Evolutionary conservation across 177 flowering plant genomes (phyloP).

Genomic region (Telopea speciosissima): DNA sequence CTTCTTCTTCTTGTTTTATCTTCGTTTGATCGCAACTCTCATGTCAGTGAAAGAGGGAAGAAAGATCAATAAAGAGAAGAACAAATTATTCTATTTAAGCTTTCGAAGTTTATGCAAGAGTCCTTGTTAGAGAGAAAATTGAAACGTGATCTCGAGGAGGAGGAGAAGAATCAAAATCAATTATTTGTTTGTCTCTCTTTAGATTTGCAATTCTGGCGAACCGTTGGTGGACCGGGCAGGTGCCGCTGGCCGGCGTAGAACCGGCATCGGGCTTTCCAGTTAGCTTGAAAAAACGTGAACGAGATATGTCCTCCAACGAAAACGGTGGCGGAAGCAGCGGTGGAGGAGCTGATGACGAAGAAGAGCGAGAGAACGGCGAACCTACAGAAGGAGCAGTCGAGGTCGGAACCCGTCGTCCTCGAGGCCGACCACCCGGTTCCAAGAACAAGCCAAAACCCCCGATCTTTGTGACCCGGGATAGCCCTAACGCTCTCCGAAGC

Average conservation of each 20-base stretch:
- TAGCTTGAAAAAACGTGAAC: slow-evolving; percentile 21
- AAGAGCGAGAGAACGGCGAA: slow-evolving; percentile 39
- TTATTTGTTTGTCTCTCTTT: neutral
- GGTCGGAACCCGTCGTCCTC: slow-evolving; percentile 45
- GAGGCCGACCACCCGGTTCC: slow-evolving; percentile 81
- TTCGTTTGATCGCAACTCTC: neutral
- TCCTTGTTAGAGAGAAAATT: too few relatives aligned
- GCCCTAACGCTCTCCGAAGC: slow-evolving; percentile 72
- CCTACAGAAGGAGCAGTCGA: slow-evolving; percentile 71
- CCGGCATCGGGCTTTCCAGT: slow-evolving; percentile 22
- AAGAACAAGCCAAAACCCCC: slow-evolving; percentile 86
- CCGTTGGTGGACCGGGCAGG: slow-evolving; percentile 66
- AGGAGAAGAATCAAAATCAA: too few relatives aligned
- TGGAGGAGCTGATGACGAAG: slow-evolving; percentile 31
- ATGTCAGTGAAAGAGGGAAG: neutral
- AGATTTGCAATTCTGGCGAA: slow-evolving; percentile 40
- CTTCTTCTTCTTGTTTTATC: neutral
- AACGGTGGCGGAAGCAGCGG: slow-evolving; percentile 15
- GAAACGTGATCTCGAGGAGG: too few relatives aligned
- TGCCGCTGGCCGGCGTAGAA: slow-evolving; percentile 41
- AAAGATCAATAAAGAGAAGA: neutral
- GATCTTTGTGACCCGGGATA: slow-evolving; percentile 63
- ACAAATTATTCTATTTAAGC: too few relatives aligned
- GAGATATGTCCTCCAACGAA: slow-evolving; percentile 30
- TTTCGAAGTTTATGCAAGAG: too few relatives aligned